Conservation (phyloP, 1,139 yeast genomes). For the Lodderomyces elongisporus region DNA sequence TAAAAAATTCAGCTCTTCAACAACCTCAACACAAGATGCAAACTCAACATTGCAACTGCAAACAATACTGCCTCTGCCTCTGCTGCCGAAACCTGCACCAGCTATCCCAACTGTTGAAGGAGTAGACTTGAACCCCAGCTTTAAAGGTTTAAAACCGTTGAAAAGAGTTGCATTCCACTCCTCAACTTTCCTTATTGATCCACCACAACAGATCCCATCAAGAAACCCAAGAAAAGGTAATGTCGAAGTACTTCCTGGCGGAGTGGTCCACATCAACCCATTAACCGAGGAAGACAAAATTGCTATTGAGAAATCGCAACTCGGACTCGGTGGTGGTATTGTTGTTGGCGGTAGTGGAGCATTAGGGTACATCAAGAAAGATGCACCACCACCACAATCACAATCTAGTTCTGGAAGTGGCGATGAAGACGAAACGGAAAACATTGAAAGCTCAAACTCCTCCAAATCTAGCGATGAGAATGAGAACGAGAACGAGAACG, state of each 20-base stretch:
- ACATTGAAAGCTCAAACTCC: constrained; percentile 13
- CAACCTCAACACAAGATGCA: constrained; percentile 4
- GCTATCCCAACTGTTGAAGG: constrained; percentile 5
- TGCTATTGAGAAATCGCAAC: constrained; percentile 39
- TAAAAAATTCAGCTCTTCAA: neutral
- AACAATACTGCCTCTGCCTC: constrained; percentile 6
- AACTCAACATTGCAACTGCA: constrained; percentile 3
- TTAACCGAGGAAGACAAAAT: constrained; percentile 56
- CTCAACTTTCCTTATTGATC: constrained; percentile 66
- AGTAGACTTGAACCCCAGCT: constrained; percentile 19
- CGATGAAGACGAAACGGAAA: constrained; percentile 7
- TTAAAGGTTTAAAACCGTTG: constrained; percentile 36
- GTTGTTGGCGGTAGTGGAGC: constrained; percentile 80
- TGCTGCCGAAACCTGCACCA: constrained; percentile 7
- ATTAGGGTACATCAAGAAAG: constrained; percentile 33
- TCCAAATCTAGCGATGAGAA: constrained; percentile 10
- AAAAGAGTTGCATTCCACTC: constrained; percentile 71
- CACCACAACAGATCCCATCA: constrained; percentile 68
- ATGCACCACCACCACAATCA: constrained; percentile 9
- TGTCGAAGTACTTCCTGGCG: constrained; percentile 60
- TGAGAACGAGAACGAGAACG: constrained; percentile 13
- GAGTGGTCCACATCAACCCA: constrained; percentile 57
- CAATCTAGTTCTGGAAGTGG: constrained; percentile 1
- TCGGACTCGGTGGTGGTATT: constrained; percentile 61
- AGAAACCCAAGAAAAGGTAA: constrained; percentile 64